Base-by-base conservation (phyloP, 208 protist species). In the Leishmania aethiopica region DNA sequence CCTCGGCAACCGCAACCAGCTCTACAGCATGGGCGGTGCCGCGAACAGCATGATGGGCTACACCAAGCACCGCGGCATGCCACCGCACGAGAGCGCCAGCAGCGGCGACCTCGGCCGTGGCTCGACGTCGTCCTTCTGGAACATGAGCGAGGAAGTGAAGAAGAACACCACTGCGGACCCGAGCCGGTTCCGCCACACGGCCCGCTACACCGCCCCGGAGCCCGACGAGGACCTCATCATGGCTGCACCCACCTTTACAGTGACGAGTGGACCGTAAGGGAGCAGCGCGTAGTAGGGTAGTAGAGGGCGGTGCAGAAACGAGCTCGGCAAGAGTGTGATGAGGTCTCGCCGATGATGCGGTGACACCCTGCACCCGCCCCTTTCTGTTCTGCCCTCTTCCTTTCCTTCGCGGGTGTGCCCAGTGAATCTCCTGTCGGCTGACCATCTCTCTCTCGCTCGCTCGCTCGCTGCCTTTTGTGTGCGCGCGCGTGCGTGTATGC, bases 161-260 rank as follows among this genome's bases (percentile, higher is more conserved):
- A 71, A 74, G 57, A 78, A 53, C 77, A 10, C 72, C 49, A 51
- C 81, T 75, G 76, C 71, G 0, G 77, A 81, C 49, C 77, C 76
- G 67, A 85, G 25, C 60, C 75, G 77, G 3, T 17, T 51, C 37
- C 82, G 82, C 57, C 82, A 78, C 71, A 67, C 57, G 28, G 76
- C 77, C 11, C 82, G 82, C 76, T 85, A 85, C 82, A 85, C 82
- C 8, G 82, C 42, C 3, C 76, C 69, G 11, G 82, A 85, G 59
- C 82, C 82, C 0, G 82, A 85, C 55, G 82, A 85, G 28, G 70
- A 85, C 60, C 77, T 85, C 53, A 81, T 85, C 70, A 85, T 85
- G 82, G 47, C 60, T 7, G 53, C 82, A 0, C 77, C 82, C 32
- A 81, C 67, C 45, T 85, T 85, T 53, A 85, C 82, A 15, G 82